These are phyloP conservation scores for Botrytis porri DNA, from an alignment of 2,329 filamentous ascomycete genomes.

Conservation along the genomic window DNA sequence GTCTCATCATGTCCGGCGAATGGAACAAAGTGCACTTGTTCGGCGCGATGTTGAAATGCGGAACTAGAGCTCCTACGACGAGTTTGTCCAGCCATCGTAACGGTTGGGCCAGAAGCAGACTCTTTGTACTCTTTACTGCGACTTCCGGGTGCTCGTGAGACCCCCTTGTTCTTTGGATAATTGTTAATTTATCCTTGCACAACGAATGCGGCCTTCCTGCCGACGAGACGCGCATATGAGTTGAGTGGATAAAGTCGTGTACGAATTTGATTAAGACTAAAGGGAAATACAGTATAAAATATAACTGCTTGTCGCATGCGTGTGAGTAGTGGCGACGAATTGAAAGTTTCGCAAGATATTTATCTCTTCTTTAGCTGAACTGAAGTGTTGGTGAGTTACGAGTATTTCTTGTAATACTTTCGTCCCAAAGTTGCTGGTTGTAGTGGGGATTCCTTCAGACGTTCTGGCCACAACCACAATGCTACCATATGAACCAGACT, in stretches of 20 bases:
- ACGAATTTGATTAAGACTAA: background rate
- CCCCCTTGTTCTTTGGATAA: slow-evolving; percentile 11
- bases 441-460: slow-evolving; percentile 2
- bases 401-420: background rate
- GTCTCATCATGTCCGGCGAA: slow-evolving; percentile 30
- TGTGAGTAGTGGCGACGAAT: background rate
- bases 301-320: background rate
- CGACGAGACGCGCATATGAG: slow-evolving; percentile 18
- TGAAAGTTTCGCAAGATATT: background rate
- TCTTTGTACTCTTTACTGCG: slow-evolving; percentile 13
- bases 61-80: slow-evolving; percentile 21
- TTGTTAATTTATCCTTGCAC: slow-evolving; percentile 18
- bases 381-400: background rate
- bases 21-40: slow-evolving; percentile 13
- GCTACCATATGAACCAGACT: background rate
- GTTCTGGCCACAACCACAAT: slow-evolving; percentile 15
- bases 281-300: background rate
- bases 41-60: slow-evolving; percentile 12
- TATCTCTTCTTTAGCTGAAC: background rate
- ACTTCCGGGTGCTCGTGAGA: slow-evolving; percentile 1
- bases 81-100: slow-evolving; percentile 17
- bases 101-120: slow-evolving; percentile 1
- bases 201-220: slow-evolving; percentile 19
- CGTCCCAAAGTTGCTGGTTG: background rate
- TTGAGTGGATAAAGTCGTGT: slow-evolving; percentile 17